Evolutionary conservation across 140 eudicot genomes (phyloP).

Genomic region (Senecio squalidus): DNA sequence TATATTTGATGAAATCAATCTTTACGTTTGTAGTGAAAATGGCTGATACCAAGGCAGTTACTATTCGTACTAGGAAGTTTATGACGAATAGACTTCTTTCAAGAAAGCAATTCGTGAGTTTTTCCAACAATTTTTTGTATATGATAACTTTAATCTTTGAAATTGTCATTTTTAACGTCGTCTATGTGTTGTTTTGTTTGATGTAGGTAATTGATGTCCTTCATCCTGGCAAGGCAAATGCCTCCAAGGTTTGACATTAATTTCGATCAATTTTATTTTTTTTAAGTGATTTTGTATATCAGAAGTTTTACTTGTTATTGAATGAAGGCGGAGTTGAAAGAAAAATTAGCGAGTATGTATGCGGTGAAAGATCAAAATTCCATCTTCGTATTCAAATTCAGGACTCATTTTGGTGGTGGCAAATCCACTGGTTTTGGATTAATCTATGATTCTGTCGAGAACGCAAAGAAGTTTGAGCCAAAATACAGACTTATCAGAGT

Average conservation of each 20-base stretch:
- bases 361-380: slow-evolving; percentile 41
- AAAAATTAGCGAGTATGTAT: slow-evolving; percentile 42
- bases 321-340: slow-evolving; percentile 49
- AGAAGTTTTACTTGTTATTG: background rate
- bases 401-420: slow-evolving; percentile 53
- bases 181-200: background rate
- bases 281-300: background rate
- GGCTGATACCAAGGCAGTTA: slow-evolving; percentile 53
- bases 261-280: background rate
- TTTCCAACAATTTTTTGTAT: background rate
- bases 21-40: too few species aligned
- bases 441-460: slow-evolving; percentile 46
- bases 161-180: background rate
- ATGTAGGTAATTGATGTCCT: slow-evolving; percentile 52
- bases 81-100: slow-evolving; percentile 57
- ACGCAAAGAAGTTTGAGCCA: slow-evolving; percentile 47
- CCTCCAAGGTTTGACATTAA: slow-evolving; percentile 38
- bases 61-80: slow-evolving; percentile 51
- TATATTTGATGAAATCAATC: too few species aligned
- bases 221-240: slow-evolving; percentile 58
- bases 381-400: slow-evolving; percentile 47
- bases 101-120: slow-evolving; percentile 55
- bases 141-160: background rate
- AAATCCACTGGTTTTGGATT: slow-evolving; percentile 54
- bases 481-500: slow-evolving; percentile 49